A percentile compares a stretch with the other conserved stretches of the same genome.
Conservation (phyloP, 148 eudicot species). For the Fagopyrum esculentum region DNA sequence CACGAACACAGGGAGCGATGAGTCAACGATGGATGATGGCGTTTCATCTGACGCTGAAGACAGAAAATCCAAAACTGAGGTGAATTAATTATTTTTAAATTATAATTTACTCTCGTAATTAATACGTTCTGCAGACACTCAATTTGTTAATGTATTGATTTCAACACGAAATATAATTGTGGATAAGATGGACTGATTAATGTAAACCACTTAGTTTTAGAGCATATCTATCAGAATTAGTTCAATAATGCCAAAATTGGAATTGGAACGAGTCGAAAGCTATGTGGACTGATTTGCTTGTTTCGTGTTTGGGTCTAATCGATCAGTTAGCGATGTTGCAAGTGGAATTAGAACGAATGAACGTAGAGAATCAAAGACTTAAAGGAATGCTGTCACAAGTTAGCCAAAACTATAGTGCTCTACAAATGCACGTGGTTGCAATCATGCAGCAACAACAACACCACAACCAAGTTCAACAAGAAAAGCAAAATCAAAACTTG, state of each 20-base stretch:
- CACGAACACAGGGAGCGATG: conserved; percentile 60
- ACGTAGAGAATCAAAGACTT: conserved; percentile 56
- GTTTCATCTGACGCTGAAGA: conserved; percentile 50
- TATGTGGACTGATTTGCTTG: neutral
- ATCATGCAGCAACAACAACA: conserved; percentile 31
- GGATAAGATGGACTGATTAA: neutral
- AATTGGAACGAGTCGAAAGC: neutral
- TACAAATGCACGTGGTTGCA: conserved; percentile 41
- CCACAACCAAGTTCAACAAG: neutral
- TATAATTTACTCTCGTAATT: neutral
- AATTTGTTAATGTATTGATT: too few relatives aligned
- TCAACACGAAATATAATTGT: neutral
- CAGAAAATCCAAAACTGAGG: conserved; percentile 53
- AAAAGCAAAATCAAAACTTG: neutral
- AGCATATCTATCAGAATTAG: neutral
- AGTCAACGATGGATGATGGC: conserved; percentile 61
- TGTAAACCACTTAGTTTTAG: neutral
- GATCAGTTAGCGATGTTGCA: conserved; percentile 43
- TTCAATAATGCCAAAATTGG: neutral
- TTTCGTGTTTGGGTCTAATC: neutral
- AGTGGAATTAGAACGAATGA: conserved; percentile 54
- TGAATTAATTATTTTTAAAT: conserved; percentile 18
- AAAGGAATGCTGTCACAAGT: conserved; percentile 55
- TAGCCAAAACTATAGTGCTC: conserved; percentile 38
- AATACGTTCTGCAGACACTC: neutral